phyloP scores from a whole-genome alignment of 1,284 basidiomycete species.

The Microbotryum scabiosae region DNA sequence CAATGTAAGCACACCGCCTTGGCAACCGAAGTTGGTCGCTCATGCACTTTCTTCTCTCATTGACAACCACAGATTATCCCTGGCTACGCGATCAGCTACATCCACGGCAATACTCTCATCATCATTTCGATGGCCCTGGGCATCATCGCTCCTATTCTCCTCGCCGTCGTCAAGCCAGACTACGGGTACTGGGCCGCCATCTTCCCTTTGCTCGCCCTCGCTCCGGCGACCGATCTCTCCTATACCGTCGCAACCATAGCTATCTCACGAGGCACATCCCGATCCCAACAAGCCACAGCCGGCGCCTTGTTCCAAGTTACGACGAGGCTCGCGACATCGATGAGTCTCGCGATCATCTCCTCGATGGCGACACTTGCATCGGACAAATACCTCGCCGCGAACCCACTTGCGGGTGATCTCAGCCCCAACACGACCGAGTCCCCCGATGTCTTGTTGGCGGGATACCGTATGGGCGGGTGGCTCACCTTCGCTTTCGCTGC shows the following conservation, averaged over 20 bases:
- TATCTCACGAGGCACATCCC: conserved; percentile 29
- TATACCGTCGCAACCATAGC: conserved; percentile 22
- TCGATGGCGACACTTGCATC: conserved; percentile 31
- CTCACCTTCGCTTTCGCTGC: background rate
- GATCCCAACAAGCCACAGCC: conserved; percentile 17
- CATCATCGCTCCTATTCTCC: conserved; percentile 55
- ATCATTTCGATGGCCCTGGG: conserved; percentile 45
- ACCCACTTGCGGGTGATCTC: background rate
- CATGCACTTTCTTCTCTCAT: background rate
- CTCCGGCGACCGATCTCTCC: conserved; percentile 29
- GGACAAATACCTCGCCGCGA: background rate
- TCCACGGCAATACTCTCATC: conserved; percentile 33
- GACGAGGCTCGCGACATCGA: conserved; percentile 34
- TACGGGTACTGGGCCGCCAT: conserved; percentile 67
- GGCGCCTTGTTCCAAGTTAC: conserved; percentile 36
- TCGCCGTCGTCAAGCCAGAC: conserved; percentile 56
- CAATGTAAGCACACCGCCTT: background rate
- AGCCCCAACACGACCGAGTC: background rate
- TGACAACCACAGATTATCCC: conserved; percentile 19
- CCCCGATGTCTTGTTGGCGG: background rate
- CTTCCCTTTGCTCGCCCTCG: conserved; percentile 62
- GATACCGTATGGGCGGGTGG: conserved; percentile 5
- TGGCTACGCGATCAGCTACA: conserved; percentile 28
- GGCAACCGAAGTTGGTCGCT: background rate
- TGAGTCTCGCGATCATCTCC: conserved; percentile 34